Evolutionary conservation across 306 rosid species (phyloP), one percentile per base, ranked within the genome.

Genomic region (Cucurbita pepo): DNA sequence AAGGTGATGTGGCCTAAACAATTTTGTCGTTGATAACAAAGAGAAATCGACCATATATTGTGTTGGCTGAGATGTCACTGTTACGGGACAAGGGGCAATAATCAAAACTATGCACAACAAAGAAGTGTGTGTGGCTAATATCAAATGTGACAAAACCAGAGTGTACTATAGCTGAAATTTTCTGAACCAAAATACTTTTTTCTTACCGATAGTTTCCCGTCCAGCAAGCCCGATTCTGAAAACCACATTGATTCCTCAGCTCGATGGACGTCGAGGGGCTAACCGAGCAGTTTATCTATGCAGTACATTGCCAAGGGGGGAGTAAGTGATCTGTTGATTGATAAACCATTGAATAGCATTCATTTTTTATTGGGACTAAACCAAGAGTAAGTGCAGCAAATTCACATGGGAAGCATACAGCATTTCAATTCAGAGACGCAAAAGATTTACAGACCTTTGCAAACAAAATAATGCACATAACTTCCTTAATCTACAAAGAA

Each of bases 401-500:
- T 55, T 45, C 72, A 15, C 45, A 45, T 21, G 72, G 12, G 40
- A 66, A 22, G 21, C 73, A 67, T 51, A 47, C 55, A 25, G 25
- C 12, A 45, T 67, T 47, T 47, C 56, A 25, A 66, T 67, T 81
- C 18, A 16, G 38, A 36, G 25, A 54, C 14, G 21, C 53, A 19
- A 64, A 65, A 47, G 56, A 25, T 45, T 67, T 67, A 67, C 56
- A 47, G 73, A 67, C 73, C 73, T 67, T 67, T 3, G 16, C 56
- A 67, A 67, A 47, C 40, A 67, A 47, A 67, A 14, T 67, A 67
- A 67, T 67, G 56, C 65, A 64, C 70, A 47, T 51, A 51, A 66
- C 55, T 22, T 57, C 44, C 56, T 77, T 61, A 72, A 80, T 73
- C 79, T 84, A 69, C 60, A 79, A 73, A 73, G 40, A 77, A 78